Evolutionary conservation across 441 rosid genomes (phyloP).

Genomic region (Pelargonium citronellum): DNA sequence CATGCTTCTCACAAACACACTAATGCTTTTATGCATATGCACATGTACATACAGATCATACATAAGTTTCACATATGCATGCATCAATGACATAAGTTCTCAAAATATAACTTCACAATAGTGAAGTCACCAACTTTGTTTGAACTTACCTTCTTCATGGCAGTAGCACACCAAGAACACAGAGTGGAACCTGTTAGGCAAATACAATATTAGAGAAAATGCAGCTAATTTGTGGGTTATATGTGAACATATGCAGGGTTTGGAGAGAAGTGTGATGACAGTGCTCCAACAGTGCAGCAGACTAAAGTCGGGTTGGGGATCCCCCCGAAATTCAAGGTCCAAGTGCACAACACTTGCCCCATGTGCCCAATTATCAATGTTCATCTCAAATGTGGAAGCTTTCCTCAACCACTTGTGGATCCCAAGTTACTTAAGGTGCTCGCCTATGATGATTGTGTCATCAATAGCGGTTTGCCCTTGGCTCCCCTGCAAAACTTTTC

Average conservation of each 20-base stretch:
- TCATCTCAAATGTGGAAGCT: slow-evolving; percentile 45
- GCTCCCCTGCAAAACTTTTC: slow-evolving; percentile 39
- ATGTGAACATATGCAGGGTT: slow-evolving; percentile 15
- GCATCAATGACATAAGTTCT: no score
- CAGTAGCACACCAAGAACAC: no score
- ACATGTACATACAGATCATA: no score
- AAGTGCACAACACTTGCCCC: slow-evolving; percentile 44
- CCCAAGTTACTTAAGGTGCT: slow-evolving; percentile 47
- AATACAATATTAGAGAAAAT: no score
- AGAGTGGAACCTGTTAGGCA: no score
- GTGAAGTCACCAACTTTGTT: no score
- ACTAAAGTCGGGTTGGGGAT: slow-evolving; percentile 28
- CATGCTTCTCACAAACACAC: no score
- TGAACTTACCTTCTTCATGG: no score
- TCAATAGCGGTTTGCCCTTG: slow-evolving; percentile 45
- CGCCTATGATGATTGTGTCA: slow-evolving; percentile 33
- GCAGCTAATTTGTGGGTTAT: background rate
- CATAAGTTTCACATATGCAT: no score
- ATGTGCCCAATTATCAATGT: slow-evolving; percentile 49
- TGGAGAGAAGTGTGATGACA: slow-evolving; percentile 20
- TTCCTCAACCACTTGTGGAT: slow-evolving; percentile 44
- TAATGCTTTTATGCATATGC: no score
- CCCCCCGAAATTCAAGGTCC: slow-evolving; percentile 37
- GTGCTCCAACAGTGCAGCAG: slow-evolving; percentile 31
- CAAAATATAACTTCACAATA: no score